Base-by-base conservation (phyloP, 1,139 yeast species). In the Debaryomycetaceae sp. region DNA sequence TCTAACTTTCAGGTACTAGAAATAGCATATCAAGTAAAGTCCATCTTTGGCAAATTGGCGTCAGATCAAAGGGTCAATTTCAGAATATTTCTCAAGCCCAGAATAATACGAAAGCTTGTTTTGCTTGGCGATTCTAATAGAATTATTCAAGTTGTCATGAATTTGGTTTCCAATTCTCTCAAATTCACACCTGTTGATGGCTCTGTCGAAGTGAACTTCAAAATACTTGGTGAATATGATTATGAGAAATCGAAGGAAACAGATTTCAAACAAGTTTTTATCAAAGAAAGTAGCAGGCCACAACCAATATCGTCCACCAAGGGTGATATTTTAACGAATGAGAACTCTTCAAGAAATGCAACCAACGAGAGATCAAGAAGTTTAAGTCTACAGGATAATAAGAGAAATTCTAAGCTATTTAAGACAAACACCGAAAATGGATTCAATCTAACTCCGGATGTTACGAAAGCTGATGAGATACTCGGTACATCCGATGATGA, bases 111-210 rank as follows among this genome's bases (percentile, higher is more conserved):
- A 51, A 73, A 78, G 57, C 73, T 85, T 68, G 74, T 86, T 5
- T 61, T 91, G 4, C 79, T 74, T 59, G 97, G 96, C 6, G 98
- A 92, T 60, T 79, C 91, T 4, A 87, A 87, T 58, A 72, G 97
- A 56, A 84, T 91, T 35, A 79, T 86, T 41, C 98, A 91, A 60
- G 81, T 91, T 39, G 81, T 89, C 8, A 83, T 87, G 86, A 91
- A 91, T 52, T 65, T 91, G 42, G 89, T 89, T 2, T 85, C 95
- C 11, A 91, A 88, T 58, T 84, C 95, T 0, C 65, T 91, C 47
- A 91, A 91, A 55, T 91, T 91, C 53, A 89, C 97, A 0, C 95
- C 95, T 0, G 82, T 79, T 15, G 88, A 87, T 47, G 97, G 97
- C 2, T 73, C 77, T 13, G 95, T 92, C 13, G 75, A 75, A 22